These are phyloP conservation scores for Eucalyptus shirleyi DNA, from an alignment of 345 rosid genomes.

Conservation along the genomic window DNA sequence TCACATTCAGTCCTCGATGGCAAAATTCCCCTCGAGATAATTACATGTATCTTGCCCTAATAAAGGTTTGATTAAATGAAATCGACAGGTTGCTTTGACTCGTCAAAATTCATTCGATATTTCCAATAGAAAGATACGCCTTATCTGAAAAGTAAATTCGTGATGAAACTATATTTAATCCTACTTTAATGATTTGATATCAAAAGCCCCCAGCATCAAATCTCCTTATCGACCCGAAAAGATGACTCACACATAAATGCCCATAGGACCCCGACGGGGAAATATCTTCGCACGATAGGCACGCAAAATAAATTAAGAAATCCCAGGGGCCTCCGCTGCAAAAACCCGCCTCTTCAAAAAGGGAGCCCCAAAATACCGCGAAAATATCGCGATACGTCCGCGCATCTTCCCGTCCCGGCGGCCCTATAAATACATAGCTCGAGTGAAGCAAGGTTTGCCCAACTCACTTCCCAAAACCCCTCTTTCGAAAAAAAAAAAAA, in stretches of 20 bases:
- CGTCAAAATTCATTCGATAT: not conserved
- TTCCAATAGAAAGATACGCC: not conserved
- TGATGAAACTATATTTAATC: not conserved
- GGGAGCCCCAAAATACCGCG: not conserved
- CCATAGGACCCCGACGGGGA: not conserved
- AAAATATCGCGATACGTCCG: not conserved
- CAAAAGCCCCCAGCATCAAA: not conserved
- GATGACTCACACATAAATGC: not conserved
- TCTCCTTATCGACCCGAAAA: not conserved
- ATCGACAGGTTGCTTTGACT: fast-evolving
- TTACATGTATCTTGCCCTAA: fast-evolving
- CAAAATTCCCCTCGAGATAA: fast-evolving
- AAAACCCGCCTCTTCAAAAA: not conserved
- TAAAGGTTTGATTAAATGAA: not conserved
- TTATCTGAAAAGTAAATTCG: not conserved
- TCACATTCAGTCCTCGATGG: fast-evolving
- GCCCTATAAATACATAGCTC: slow-evolving; percentile 37
- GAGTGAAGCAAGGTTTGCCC: slow-evolving; percentile 41
- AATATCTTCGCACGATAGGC: not conserved
- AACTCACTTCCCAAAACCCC: slow-evolving; percentile 12
- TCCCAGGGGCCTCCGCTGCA: not conserved
- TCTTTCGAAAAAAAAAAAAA: not conserved
- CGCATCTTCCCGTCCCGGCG: not conserved
- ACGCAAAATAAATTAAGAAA: not conserved
- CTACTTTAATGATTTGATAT: not conserved